Conservation (phyloP, 2,329 filamentous ascomycete species). For the Trichoderma lentiforme region DNA sequence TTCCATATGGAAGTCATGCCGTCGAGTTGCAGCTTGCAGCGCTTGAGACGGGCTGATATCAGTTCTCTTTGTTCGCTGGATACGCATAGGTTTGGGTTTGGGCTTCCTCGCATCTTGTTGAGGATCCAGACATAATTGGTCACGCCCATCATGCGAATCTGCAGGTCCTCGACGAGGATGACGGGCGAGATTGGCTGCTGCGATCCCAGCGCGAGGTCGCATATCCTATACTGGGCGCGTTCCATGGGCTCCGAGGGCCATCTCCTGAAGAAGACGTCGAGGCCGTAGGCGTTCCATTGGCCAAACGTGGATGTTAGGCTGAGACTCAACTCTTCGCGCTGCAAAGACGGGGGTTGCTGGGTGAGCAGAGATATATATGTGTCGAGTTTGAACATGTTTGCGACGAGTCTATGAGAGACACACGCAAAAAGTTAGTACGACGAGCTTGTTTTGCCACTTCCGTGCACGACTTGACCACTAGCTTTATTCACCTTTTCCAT, state of each 20-base stretch:
- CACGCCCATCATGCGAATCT: slow-evolving; percentile 32
- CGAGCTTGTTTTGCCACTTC: not conserved
- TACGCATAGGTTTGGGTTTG: slow-evolving; percentile 17
- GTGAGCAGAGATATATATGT: slow-evolving; percentile 34
- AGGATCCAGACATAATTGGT: slow-evolving; percentile 33
- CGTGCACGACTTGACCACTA: not conserved
- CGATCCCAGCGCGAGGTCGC: slow-evolving; percentile 29
- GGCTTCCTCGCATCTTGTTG: slow-evolving; percentile 26
- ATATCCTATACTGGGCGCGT: slow-evolving; percentile 30
- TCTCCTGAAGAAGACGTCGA: slow-evolving; percentile 37
- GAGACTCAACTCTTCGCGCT: slow-evolving; percentile 38
- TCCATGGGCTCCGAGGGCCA: slow-evolving; percentile 32
- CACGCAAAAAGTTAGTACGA: not conserved
- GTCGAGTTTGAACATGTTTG: slow-evolving; percentile 39
- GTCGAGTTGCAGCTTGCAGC: slow-evolving; percentile 24
- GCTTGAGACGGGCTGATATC: slow-evolving; percentile 15
- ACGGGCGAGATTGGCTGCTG: slow-evolving; percentile 28
- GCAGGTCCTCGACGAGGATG: slow-evolving; percentile 34
- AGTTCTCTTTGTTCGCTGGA: slow-evolving; percentile 5
- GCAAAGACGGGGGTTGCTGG: slow-evolving; percentile 32
- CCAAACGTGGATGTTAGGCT: slow-evolving; percentile 33
- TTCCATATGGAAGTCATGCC: slow-evolving; percentile 18
- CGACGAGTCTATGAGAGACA: slow-evolving; percentile 29
- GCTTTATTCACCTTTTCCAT: slow-evolving; percentile 34
- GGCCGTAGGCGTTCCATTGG: slow-evolving; percentile 37